Evolutionary conservation across 1,139 yeast genomes (phyloP), one percentile per base, ranked within the genome.

Genomic region (Yamadazyma jaroonii): DNA sequence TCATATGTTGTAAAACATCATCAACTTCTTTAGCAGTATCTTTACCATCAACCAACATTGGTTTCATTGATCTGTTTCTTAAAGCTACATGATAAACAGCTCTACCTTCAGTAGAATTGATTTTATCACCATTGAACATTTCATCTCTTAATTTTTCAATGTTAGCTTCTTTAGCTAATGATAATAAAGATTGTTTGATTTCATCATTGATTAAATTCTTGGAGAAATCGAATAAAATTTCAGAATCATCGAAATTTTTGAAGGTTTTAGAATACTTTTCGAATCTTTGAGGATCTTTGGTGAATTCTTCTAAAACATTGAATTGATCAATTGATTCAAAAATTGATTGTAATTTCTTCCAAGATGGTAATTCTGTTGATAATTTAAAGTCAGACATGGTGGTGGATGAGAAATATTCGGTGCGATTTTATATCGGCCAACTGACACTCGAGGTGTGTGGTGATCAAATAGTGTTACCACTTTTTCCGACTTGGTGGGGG

Each of bases 1-100:
- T 86, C 92, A 92, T 89, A 78, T 92, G 98, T 54, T 82, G 80
- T 61, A 94, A 79, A 32, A 92, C 98, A 28, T 79, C 70, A 59
- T 89, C 88, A 47, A 92, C 97, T 63, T 87, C 96, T 36, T 86
- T 84, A 36, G 92, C 81, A 45, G 94, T 96, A 58, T 90, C 84
- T 52, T 68, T 67, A 52, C 96, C 97, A 58, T 92, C 96, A 45
- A 90, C 97, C 49, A 65, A 65, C 95, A 92, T 84, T 31, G 48
- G 45, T 67, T 78, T 83, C 70, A 80, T 67, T 44, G 90, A 72
- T 65, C 90, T 84, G 79, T 94, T 92, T 77, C 98, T 85, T 55
- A 92, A 79, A 28, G 97, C 98, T 54, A 81, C 88, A 69, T 92
- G 98, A 77, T 77, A 92, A 39, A 92, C 98, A 27, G 98, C 97